phyloP scores from a whole-genome alignment of 345 rosid genomes.

The Rhizophora apiculata region DNA sequence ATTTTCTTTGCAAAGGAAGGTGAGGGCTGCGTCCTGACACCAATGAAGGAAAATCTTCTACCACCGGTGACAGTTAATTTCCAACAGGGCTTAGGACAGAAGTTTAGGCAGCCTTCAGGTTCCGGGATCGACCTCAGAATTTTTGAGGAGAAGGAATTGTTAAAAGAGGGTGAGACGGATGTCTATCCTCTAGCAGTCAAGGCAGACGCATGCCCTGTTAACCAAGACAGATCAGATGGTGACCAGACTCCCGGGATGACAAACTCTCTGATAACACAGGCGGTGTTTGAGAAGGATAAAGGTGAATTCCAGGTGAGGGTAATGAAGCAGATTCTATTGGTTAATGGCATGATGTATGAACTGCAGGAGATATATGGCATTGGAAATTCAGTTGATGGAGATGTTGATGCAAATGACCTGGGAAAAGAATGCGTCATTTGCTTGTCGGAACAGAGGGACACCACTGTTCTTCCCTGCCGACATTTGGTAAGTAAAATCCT shows the following conservation, averaged over 20 bases:
- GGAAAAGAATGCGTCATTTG: conserved; percentile 98
- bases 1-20: conserved; percentile 90
- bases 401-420: conserved; percentile 68
- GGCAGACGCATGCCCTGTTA: conserved; percentile 56
- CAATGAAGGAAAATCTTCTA: conserved; percentile 60
- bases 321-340: conserved; percentile 86
- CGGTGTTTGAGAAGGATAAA: conserved; percentile 66
- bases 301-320: conserved; percentile 69
- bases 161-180: conserved; percentile 36
- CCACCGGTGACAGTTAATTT: conserved; percentile 65
- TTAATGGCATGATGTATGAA: conserved; percentile 67
- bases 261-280: conserved; percentile 82
- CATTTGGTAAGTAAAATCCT: conserved; percentile 66
- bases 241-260: conserved; percentile 32
- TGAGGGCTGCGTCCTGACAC: conserved; percentile 53
- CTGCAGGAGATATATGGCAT: conserved; percentile 96
- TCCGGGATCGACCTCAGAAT: conserved; percentile 68
- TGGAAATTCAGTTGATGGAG: conserved; percentile 78
- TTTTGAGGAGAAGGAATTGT: conserved; percentile 61
- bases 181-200: conserved; percentile 78
- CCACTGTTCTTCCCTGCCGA: conserved; percentile 94
- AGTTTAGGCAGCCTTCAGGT: conserved; percentile 78
- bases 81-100: conserved; percentile 84
- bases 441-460: conserved; percentile 89
- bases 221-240: conserved; percentile 40